A percentile compares a stretch with the other conserved stretches of the same genome.
These are phyloP conservation scores for Talaromyces ruber DNA, from an alignment of 495 filamentous ascomycete species.

Conservation along the genomic window DNA sequence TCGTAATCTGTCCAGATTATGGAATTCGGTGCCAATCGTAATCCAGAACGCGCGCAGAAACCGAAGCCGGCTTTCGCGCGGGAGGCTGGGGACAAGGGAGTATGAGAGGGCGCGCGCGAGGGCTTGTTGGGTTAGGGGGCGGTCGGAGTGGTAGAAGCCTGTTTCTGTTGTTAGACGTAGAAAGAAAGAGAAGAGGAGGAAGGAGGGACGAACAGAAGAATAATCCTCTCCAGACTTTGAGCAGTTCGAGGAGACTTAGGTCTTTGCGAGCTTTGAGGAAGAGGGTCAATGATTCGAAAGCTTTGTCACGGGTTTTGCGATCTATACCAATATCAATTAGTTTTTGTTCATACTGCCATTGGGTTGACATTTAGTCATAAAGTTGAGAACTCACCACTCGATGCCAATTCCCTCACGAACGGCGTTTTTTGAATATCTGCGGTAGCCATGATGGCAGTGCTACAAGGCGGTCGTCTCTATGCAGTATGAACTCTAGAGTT, in stretches of 20 bases:
- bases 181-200: not conserved
- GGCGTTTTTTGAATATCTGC: conserved; percentile 49
- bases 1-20: conserved; percentile 70
- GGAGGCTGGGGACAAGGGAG: conserved; percentile 57
- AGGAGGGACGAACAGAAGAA: conserved; percentile 63
- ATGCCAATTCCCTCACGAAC: conserved; percentile 68
- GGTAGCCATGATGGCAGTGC: conserved; percentile 2
- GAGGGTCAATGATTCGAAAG: conserved; percentile 67
- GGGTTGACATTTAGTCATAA: not conserved
- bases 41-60: conserved; percentile 79
- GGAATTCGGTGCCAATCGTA: conserved; percentile 78
- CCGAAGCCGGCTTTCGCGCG: conserved; percentile 38
- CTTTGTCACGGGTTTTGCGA: conserved; percentile 70
- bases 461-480: not conserved
- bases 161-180: not conserved
- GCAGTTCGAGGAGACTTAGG: conserved; percentile 64
- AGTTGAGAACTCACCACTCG: conserved; percentile 50
- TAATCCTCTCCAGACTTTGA: conserved; percentile 95
- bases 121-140: conserved; percentile 75
- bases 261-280: conserved; percentile 63
- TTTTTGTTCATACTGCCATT: not conserved
- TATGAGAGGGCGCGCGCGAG: conserved; percentile 76
- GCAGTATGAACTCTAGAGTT: not conserved
- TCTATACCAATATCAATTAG: conserved; percentile 37
- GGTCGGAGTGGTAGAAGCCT: conserved; percentile 91